Conservation (phyloP, 2,329 filamentous ascomycete species). For the Penicillium crustosum region DNA sequence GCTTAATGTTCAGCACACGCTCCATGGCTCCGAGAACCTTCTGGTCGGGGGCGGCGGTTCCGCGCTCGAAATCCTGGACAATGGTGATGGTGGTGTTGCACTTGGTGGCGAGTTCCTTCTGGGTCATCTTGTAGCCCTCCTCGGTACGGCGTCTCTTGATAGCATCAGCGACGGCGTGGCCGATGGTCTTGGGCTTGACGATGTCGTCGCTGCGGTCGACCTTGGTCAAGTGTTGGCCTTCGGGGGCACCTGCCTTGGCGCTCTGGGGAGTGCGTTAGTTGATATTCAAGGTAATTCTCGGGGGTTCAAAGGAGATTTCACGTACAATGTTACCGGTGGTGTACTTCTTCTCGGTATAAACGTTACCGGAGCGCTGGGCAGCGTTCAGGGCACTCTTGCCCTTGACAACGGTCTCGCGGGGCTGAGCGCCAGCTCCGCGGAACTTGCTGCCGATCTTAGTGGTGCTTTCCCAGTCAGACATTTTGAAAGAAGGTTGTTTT, state of each 20-base stretch:
- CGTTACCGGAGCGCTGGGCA: constrained; percentile 73
- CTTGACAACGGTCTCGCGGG: constrained; percentile 84
- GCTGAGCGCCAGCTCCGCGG: constrained; percentile 58
- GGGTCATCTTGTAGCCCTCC: constrained; percentile 92
- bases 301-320: neutral
- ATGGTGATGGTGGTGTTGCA: constrained; percentile 82
- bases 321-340: constrained; percentile 72
- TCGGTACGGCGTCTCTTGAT: constrained; percentile 77
- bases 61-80: constrained; percentile 83
- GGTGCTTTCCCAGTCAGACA: constrained; percentile 82
- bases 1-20: constrained; percentile 80
- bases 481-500: constrained; percentile 32
- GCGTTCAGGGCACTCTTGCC: constrained; percentile 85
- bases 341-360: constrained; percentile 93
- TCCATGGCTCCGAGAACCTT: constrained; percentile 77
- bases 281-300: neutral
- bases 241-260: constrained; percentile 51
- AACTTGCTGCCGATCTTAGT: constrained; percentile 93
- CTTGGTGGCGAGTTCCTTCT: constrained; percentile 81
- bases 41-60: constrained; percentile 75
- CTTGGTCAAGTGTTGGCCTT: constrained; percentile 96
- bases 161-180: constrained; percentile 74
- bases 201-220: constrained; percentile 97
- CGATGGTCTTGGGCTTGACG: constrained; percentile 92
- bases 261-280: constrained; percentile 39